Evolutionary conservation across 129 eudicot genomes (phyloP), one percentile per base, ranked within the genome.

Genomic region (Kitagawia praeruptora): DNA sequence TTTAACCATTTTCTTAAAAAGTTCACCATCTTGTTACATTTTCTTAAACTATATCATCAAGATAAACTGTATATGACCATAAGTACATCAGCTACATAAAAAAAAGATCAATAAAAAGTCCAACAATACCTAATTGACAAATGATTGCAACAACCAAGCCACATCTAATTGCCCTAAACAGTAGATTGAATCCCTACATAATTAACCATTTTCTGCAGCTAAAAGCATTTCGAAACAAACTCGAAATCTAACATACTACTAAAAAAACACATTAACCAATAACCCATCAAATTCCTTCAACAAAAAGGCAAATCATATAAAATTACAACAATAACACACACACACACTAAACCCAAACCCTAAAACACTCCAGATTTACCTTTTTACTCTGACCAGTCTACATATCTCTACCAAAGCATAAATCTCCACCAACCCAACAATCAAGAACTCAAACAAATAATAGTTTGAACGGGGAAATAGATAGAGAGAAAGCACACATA

Each of bases 401-500:
- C 98, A 93, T 93, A 87, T 85, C 86, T 75, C 84, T 86, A 83
- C 78, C 82, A 87, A 79, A 85, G 82, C 96, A 91, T 93, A 73
- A 70, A 70, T 70, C 15, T 39, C 28, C 75, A 5, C 48, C 75
- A 39, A 37, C 16, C 1, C 9, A 69, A 15, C 10, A 71, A 71
- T 71, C 89, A 87, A 87, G 53, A 73, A 73, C 53, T 23, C 12
- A 19, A 42, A 14, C 0, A 8, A 41, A 40, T 15, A 73, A 73
- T 31, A 31, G 34, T 31, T 31, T 31, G 34, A 31, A 31, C 34
- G 34, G 34, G 34, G 34, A 31, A 31, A 31, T 0, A 31, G 34
- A 31, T 31, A 31, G 34, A 31, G 1, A 31, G 34, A 31, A 31
- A 31, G 34, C 34, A 31, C 34, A 31, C 1, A 1, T 31, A 31